Evolutionary conservation across 495 filamentous ascomycete genomes (phyloP), one percentile per base, ranked within the genome.

Genomic region (Penicillium canariense): DNA sequence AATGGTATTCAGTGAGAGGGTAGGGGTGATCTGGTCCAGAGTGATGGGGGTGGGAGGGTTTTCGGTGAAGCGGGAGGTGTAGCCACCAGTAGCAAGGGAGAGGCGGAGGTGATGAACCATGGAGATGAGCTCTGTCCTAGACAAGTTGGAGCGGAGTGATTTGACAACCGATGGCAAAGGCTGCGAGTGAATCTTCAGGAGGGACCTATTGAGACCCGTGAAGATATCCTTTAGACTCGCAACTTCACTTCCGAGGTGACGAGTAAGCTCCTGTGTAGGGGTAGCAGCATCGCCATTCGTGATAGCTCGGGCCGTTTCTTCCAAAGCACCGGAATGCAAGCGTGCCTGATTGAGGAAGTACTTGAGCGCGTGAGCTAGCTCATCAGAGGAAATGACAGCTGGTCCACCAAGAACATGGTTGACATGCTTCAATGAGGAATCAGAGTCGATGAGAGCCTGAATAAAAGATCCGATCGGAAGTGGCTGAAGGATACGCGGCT

Each of bases 21-120:
- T 66, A 57, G 46, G 81, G 1, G 76, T 73, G 4, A 80, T 77
- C 23, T 77, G 67, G 47, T 83, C 81, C 11, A 80, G 72, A 25
- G 80, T 77, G 45, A 74, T 66, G 3, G 76, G 72, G 14, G 71
- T 71, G 28, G 76, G 74, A 5, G 76, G 71, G 50, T 68, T 68
- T 58, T 75, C 72, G 55, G 68, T 73, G 64, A 74, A 75, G 20
- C 72, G 71, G 32, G 70, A 68, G 36, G 72, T 72, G 60, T 73
- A 68, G 44, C 75, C 75, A 46, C 72, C 73, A 18, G 71, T 73
- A 31, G 74, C 74, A 50, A 79, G 76, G 62, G 89, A 91, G 18
- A 83, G 79, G 14, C 85, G 83, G 18, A 96, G 81, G 3, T 92
- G 78, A 52, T 89, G 82, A 59, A 95, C 82, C 48, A 95, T 76